Conservation (phyloP, 306 rosid genomes). For the Vigna angularis region DNA sequence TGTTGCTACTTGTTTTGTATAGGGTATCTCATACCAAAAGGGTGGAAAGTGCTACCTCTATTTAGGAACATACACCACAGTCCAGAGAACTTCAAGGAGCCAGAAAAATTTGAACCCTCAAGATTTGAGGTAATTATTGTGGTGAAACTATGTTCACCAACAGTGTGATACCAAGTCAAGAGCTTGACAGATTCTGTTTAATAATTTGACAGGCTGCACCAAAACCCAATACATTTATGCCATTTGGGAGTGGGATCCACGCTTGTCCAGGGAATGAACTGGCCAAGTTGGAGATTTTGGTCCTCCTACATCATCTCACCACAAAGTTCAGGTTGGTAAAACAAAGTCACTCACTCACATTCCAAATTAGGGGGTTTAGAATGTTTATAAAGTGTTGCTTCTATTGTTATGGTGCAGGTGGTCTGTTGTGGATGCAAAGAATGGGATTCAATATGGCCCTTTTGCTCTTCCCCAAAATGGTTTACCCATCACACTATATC, state of each 20-base stretch:
- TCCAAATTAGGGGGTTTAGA: conserved; percentile 42
- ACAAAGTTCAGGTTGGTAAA: conserved; percentile 85
- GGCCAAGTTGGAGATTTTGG: conserved; percentile 91
- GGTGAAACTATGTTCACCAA: background rate
- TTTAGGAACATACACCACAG: conserved; percentile 96
- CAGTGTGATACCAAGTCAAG: background rate
- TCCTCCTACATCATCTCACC: conserved; percentile 89
- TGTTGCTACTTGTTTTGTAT: conserved; percentile 32
- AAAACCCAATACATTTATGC: conserved; percentile 90
- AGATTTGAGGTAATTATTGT: conserved; percentile 82
- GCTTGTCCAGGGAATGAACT: conserved; percentile 95
- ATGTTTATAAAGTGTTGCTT: conserved; percentile 33
- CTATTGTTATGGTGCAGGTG: conserved; percentile 63
- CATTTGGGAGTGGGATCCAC: conserved; percentile 98
- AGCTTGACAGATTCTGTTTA: conserved; percentile 35
- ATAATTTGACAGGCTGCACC: conserved; percentile 69
- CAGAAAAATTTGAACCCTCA: conserved; percentile 89
- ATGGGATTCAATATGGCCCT: conserved; percentile 96
- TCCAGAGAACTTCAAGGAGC: conserved; percentile 77
- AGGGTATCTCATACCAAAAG: conserved; percentile 95
- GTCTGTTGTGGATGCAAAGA: conserved; percentile 69
- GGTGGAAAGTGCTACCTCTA: conserved; percentile 96
- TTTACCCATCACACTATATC: conserved; percentile 73
- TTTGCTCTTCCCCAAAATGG: conserved; percentile 98
- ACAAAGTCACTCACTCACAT: conserved; percentile 7